These are phyloP conservation scores for Miscanthus lutarioriparius DNA, from an alignment of 176 grass and related monocot species.

Conservation along the genomic window DNA sequence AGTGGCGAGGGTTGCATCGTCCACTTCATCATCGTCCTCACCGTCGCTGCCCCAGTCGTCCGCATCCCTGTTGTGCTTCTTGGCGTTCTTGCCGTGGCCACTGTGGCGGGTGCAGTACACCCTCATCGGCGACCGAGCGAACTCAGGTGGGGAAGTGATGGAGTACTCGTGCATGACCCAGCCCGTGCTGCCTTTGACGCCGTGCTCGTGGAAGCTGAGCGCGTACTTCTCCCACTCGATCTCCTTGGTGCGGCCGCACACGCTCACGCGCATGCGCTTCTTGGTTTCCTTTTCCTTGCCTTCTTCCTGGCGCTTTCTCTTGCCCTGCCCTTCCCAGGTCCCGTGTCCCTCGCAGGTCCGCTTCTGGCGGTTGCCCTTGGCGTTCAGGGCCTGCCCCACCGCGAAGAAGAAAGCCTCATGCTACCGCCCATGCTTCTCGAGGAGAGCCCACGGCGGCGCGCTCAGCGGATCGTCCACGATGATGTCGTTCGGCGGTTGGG, in stretches of 20 bases:
- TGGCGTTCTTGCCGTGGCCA: constrained; percentile 11
- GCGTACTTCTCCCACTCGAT: background rate
- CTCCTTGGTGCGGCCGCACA: background rate
- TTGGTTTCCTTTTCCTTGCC: background rate
- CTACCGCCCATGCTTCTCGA: background rate
- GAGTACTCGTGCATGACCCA: constrained; percentile 28
- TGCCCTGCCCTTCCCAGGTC: background rate
- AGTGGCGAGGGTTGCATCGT: background rate
- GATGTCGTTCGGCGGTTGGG: background rate
- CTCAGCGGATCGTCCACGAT: background rate
- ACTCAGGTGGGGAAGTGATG: background rate
- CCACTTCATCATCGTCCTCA: background rate
- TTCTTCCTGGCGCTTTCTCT: background rate
- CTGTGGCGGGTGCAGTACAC: constrained; percentile 7
- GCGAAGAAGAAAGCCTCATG: constrained; percentile 19
- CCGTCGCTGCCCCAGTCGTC: background rate
- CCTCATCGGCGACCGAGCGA: background rate
- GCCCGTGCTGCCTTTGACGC: background rate
- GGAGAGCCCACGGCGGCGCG: background rate
- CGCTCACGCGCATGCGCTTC: background rate
- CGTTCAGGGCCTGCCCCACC: background rate
- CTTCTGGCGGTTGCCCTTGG: background rate
- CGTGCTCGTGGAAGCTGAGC: background rate
- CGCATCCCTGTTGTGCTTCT: background rate
- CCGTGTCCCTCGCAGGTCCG: background rate